Percentiles rank a stretch among this genome's conserved stretches.
Evolutionary conservation across 2,329 filamentous ascomycete species (phyloP).

Genomic region (Thelonectria olida): DNA sequence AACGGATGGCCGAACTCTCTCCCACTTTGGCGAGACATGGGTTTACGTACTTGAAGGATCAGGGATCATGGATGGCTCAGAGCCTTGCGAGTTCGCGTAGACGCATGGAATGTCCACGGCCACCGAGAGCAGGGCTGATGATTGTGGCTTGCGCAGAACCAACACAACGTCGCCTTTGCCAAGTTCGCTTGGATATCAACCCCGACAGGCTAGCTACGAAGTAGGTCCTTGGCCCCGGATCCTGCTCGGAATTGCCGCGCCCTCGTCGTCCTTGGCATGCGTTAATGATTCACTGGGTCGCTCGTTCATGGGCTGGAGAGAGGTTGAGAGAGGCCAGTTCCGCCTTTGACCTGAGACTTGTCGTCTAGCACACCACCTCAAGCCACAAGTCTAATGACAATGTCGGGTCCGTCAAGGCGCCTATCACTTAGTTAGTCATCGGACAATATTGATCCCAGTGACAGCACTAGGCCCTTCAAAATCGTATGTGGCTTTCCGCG

Average conservation of each 20-base stretch:
- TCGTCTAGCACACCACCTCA: background rate
- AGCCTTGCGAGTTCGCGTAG: background rate
- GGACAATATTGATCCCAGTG: background rate
- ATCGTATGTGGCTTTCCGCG: background rate
- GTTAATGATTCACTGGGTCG: constrained; percentile 5
- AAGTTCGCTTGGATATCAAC: background rate
- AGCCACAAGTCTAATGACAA: background rate
- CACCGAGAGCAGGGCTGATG: background rate
- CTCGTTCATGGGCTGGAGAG: background rate
- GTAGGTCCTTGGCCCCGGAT: background rate
- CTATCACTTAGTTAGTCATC: too few relatives aligned
- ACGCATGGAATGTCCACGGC: background rate
- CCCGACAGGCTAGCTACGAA: background rate
- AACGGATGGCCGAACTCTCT: constrained; percentile 1
- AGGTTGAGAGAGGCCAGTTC: background rate
- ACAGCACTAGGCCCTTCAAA: background rate
- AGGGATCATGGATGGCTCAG: background rate
- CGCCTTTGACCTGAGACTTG: background rate
- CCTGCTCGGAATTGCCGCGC: background rate
- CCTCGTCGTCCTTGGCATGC: background rate
- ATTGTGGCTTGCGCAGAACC: background rate
- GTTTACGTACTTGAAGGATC: constrained; percentile 4
- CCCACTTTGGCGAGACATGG: background rate
- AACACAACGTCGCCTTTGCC: background rate
- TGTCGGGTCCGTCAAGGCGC: too few relatives aligned